Base-by-base conservation (phyloP, 352 stramenopile genomes). In the Phytophthora europaea region DNA sequence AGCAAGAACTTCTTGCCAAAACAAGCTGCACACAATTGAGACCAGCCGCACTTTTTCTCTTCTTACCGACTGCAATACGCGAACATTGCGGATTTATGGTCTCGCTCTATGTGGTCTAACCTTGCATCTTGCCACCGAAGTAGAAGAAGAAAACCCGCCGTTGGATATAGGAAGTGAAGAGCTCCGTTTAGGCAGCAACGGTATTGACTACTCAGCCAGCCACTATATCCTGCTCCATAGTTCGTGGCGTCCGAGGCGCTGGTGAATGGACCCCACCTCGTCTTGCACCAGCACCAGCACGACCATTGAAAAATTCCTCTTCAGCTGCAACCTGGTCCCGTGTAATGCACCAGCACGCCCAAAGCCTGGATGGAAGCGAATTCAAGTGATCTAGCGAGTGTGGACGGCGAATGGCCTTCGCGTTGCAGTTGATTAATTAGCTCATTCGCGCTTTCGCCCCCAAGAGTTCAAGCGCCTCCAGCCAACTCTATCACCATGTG, bases 391-490 rank as follows among this genome's bases (percentile, higher is more conserved):
- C 40, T 22, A 50, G 40, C 16, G n/a, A 20, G 40, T 16, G 36
- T 18, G 40, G 40, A 10, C 40, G 5, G 0, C 15, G 36, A 43
- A 43, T 43, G 36, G 0, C 9, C 13, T 43, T 43, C 5, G 2
- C 16, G 13, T n/a, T 47, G 38, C 45, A 52, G 34, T 38, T 70
- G 34, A 78, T 60, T 74, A 61, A 65, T 67, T 74, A 48, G 40
- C 22, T 70, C 45, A 78, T 60, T 74, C 55, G 12, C 28, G 26
- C 57, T 67, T 67, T 74, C 55, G 50, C 60, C 38, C 50, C 13
- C 65, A 53, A 34, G 53, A 65, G 9, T 47, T 61, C 65, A 78
- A 74, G 43, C 40, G 36, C 20, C 20, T 33, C 3, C 57, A 50
- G 26, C 26, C 55, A 36, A 34, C 7, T 22, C n/a, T 18, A 60